Conservation (phyloP, 495 filamentous ascomycete species). For the Astrothelium macrocarpum region DNA sequence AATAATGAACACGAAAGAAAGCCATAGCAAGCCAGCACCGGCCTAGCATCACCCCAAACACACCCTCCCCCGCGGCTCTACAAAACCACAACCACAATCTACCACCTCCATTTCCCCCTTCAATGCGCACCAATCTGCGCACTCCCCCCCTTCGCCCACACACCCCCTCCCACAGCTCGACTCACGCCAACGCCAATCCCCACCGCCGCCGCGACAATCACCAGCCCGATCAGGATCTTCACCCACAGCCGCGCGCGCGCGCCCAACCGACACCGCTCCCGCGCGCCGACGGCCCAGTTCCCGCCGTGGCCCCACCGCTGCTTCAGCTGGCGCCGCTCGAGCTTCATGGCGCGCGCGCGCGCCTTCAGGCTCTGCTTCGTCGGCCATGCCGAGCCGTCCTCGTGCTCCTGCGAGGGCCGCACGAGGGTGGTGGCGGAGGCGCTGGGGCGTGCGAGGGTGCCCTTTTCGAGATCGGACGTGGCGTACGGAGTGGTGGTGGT, state of each 20-base stretch:
- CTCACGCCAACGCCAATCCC: slow-evolving; percentile 53
- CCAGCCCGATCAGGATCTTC: slow-evolving; percentile 44
- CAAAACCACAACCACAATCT: not conserved
- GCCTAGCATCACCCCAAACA: not conserved
- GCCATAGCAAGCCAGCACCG: not conserved
- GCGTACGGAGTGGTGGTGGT: slow-evolving; percentile 26
- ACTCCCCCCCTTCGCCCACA: slow-evolving; percentile 34
- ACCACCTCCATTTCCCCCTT: not conserved
- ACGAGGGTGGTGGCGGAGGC: slow-evolving; percentile 11
- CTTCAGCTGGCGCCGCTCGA: slow-evolving; percentile 12
- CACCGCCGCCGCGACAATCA: slow-evolving; percentile 49
- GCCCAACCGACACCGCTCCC: slow-evolving; percentile 28
- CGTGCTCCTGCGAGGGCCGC: slow-evolving; percentile 15
- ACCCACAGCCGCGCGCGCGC: slow-evolving; percentile 40
- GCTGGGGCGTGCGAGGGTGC: slow-evolving; percentile 12
- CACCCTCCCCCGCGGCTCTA: not conserved
- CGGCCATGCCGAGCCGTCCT: slow-evolving; percentile 34
- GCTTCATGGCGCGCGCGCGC: slow-evolving; percentile 11
- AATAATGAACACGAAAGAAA: not conserved
- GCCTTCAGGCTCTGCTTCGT: slow-evolving; percentile 24
- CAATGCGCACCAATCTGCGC: slow-evolving; percentile 9
- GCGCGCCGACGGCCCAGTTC: slow-evolving; percentile 12
- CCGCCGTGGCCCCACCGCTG: slow-evolving; percentile 19
- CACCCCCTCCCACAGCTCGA: slow-evolving; percentile 48
- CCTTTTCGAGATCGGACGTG: slow-evolving; percentile 29